phyloP scores from a whole-genome alignment of 768 basidiomycete species.

The Leccinum broughii region DNA sequence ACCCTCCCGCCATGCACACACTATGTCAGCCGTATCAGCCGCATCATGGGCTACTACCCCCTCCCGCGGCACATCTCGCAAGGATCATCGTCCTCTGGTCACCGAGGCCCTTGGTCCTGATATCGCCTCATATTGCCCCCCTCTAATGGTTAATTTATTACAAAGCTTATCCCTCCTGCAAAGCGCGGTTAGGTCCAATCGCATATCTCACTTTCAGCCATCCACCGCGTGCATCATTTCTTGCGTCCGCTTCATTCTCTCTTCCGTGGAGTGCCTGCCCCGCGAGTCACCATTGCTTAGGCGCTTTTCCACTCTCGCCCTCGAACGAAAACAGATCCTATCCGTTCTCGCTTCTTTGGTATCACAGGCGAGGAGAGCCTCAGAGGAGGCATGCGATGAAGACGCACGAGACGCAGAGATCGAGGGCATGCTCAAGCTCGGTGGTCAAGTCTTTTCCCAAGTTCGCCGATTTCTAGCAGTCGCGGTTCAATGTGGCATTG shows the following conservation, averaged over 20 bases:
- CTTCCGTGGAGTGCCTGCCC: slow-evolving; percentile 78
- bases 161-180: slow-evolving; percentile 87
- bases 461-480: slow-evolving; percentile 79
- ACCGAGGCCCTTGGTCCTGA: slow-evolving; percentile 49
- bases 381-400: slow-evolving; percentile 46
- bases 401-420: slow-evolving; percentile 56
- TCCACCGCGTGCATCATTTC: slow-evolving; percentile 94
- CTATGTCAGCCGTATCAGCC: slow-evolving; percentile 51
- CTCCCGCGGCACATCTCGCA: slow-evolving; percentile 39
- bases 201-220: slow-evolving; percentile 85
- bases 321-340: slow-evolving; percentile 81
- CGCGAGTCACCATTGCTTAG: slow-evolving; percentile 77
- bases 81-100: slow-evolving; percentile 45
- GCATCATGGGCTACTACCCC: slow-evolving; percentile 54
- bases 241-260: slow-evolving; percentile 84
- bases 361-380: slow-evolving; percentile 70
- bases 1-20: slow-evolving; percentile 56
- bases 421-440: slow-evolving; percentile 76
- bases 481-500: slow-evolving; percentile 72
- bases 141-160: slow-evolving; percentile 79
- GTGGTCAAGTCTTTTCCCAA: slow-evolving; percentile 77
- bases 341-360: slow-evolving; percentile 82
- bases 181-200: slow-evolving; percentile 76
- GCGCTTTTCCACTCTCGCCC: slow-evolving; percentile 61
- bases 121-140: slow-evolving; percentile 66